These are phyloP conservation scores for Panaeolus papilionaceus DNA, from an alignment of 768 basidiomycete genomes.

Conservation along the genomic window DNA sequence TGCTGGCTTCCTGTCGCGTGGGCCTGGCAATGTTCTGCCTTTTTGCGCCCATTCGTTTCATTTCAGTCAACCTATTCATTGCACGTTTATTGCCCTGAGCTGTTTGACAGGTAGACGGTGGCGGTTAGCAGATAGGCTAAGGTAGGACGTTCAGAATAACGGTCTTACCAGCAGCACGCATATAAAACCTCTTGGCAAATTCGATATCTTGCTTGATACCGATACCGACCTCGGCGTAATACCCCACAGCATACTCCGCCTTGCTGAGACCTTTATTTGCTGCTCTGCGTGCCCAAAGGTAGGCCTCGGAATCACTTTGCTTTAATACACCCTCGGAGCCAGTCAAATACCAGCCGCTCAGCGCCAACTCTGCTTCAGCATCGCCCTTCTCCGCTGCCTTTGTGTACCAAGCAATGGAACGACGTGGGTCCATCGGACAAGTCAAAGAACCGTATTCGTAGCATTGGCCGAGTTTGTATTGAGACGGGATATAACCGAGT, in stretches of 20 bases:
- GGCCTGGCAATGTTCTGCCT: slow-evolving; percentile 81
- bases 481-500: slow-evolving; percentile 91
- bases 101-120: slow-evolving; percentile 34
- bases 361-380: slow-evolving; percentile 91
- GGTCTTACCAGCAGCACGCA: slow-evolving; percentile 93
- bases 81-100: slow-evolving; percentile 99
- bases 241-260: slow-evolving; percentile 98
- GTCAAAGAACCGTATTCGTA: slow-evolving; percentile 91
- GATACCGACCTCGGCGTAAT: slow-evolving; percentile 97
- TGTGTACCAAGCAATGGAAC: slow-evolving; percentile 98
- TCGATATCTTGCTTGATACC: slow-evolving; percentile 96
- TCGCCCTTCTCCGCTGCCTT: slow-evolving; percentile 98
- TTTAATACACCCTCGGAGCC: slow-evolving; percentile 95
- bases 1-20: slow-evolving; percentile 91
- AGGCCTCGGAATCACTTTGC: slow-evolving; percentile 99
- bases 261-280: slow-evolving; percentile 97
- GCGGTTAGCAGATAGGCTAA: slow-evolving; percentile 11
- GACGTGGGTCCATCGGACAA: slow-evolving; percentile 91
- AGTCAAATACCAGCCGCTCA: slow-evolving; percentile 99
- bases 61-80: slow-evolving; percentile 94
- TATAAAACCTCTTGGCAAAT: slow-evolving; percentile 98
- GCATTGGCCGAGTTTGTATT: slow-evolving; percentile 95
- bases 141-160: slow-evolving; percentile 12
- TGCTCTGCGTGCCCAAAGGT: slow-evolving; percentile 94
- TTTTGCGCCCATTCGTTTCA: slow-evolving; percentile 87